A percentile compares a stretch with the other conserved stretches of the same genome.
Conservation (phyloP, 179 eudicot genomes). For the Silene noctiflora region DNA sequence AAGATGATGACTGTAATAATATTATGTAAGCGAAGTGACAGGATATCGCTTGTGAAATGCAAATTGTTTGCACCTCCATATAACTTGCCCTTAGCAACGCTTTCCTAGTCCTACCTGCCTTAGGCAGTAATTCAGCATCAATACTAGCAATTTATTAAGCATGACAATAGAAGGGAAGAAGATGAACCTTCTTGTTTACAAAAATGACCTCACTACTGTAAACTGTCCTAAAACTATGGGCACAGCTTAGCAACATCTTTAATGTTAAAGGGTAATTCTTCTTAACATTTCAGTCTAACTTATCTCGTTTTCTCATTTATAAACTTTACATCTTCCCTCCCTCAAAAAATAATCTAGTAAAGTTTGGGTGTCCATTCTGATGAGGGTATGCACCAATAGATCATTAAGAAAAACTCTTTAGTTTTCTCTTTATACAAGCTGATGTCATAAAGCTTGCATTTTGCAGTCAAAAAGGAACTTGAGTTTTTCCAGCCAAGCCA, state of each 20-base stretch:
- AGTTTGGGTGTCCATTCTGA: not conserved
- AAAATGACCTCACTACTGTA: not conserved
- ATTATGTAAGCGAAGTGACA: not conserved
- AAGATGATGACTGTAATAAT: not conserved
- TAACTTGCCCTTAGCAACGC: too few relatives aligned
- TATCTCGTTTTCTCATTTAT: not conserved
- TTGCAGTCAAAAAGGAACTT: not conserved
- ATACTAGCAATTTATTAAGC: not conserved
- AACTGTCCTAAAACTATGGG: not conserved
- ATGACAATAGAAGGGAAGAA: not conserved
- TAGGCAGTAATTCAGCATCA: not conserved
- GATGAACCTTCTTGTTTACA: not conserved
- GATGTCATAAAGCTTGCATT: not conserved
- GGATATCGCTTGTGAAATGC: not conserved
- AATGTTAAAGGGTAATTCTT: not conserved
- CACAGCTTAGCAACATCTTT: not conserved
- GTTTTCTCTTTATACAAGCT: not conserved
- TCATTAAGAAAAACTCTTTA: not conserved
- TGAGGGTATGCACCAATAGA: not conserved
- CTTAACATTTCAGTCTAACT: not conserved
- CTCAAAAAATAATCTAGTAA: not conserved
- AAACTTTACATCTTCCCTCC: not conserved
- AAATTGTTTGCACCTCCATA: not conserved
- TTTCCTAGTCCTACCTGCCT: not conserved
- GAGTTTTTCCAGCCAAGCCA: not conserved